A percentile compares a stretch with the other conserved stretches of the same genome.
Evolutionary conservation across 306 rosid species (phyloP).

Genomic region (Nissolia schottii): DNA sequence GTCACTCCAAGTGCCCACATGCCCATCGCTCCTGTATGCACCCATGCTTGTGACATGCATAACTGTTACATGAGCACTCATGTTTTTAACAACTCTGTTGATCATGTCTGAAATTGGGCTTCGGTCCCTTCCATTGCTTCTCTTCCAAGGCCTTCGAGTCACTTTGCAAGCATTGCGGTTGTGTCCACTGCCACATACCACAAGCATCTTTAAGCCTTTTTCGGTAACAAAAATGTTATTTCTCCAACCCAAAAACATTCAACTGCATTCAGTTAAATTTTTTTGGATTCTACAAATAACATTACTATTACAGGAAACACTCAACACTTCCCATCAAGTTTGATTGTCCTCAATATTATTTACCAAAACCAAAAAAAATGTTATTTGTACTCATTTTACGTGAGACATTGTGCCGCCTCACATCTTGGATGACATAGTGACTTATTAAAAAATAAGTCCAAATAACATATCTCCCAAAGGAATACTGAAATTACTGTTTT

Average conservation of each 20-base stretch:
- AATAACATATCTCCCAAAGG: background rate
- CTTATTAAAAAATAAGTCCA: too few relatives aligned
- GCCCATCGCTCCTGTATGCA: slow-evolving; percentile 79
- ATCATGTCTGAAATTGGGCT: slow-evolving; percentile 62
- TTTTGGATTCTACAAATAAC: too few relatives aligned
- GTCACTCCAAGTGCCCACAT: slow-evolving; percentile 76
- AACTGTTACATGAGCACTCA: slow-evolving; percentile 46
- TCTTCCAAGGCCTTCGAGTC: slow-evolving; percentile 54
- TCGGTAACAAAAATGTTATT: too few relatives aligned
- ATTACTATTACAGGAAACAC: too few relatives aligned
- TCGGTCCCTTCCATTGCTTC: slow-evolving; percentile 45
- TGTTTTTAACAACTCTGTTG: slow-evolving; percentile 45
- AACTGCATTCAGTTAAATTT: too few relatives aligned
- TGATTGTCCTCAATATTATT: background rate
- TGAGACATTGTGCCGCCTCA: too few relatives aligned
- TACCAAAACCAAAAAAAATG: too few relatives aligned
- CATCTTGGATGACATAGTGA: too few relatives aligned
- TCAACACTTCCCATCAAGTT: background rate
- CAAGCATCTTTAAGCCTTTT: slow-evolving; percentile 14
- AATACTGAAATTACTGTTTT: background rate
- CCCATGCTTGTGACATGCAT: slow-evolving; percentile 72
- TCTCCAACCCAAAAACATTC: too few relatives aligned
- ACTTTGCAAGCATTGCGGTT: slow-evolving; percentile 61
- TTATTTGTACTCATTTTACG: too few relatives aligned
- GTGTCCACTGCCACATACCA: slow-evolving; percentile 47